phyloP scores from a whole-genome alignment of 176 grass and related monocot genomes.

The Aegilops sharonensis region DNA sequence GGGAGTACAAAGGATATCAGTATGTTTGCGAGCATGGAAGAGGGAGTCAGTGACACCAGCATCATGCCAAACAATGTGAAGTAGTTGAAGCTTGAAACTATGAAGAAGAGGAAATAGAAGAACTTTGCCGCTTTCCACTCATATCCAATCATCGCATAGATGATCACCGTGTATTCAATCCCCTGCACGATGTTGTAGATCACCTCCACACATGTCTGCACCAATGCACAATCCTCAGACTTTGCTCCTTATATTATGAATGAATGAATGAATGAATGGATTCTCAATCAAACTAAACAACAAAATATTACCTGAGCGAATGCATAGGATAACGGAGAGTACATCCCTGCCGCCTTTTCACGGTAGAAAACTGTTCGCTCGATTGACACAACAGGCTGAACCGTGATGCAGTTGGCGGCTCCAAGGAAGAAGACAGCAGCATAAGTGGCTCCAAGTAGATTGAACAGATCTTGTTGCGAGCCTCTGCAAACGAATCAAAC shows the following conservation, averaged over 20 bases:
- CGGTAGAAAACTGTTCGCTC: conserved; percentile 89
- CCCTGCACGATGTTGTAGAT: conserved; percentile 67
- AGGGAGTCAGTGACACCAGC: conserved; percentile 63
- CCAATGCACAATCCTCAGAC: not conserved
- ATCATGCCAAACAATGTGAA: conserved; percentile 87
- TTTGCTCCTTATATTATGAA: not conserved
- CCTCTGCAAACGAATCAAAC: conserved; percentile 40
- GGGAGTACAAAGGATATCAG: conserved; percentile 52
- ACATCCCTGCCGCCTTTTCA: conserved; percentile 93
- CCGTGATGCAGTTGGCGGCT: conserved; percentile 52
- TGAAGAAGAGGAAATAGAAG: conserved; percentile 82
- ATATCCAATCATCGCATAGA: conserved; percentile 86
- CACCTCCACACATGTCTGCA: conserved; percentile 61
- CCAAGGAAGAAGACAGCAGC: conserved; percentile 82
- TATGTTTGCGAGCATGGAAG: conserved; percentile 55
- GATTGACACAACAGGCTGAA: conserved; percentile 71
- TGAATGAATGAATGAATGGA: no score
- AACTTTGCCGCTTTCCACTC: conserved; percentile 62
- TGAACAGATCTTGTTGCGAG: conserved; percentile 63
- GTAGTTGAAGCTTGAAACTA: conserved; percentile 67
- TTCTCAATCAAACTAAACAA: not conserved
- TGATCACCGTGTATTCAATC: conserved; percentile 54
- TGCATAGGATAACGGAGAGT: conserved; percentile 86
- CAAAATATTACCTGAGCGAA: conserved; percentile 58
- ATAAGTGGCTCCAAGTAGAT: conserved; percentile 81